Conservation (phyloP, 495 filamentous ascomycete species). For the Bathelium albidoporum region DNA sequence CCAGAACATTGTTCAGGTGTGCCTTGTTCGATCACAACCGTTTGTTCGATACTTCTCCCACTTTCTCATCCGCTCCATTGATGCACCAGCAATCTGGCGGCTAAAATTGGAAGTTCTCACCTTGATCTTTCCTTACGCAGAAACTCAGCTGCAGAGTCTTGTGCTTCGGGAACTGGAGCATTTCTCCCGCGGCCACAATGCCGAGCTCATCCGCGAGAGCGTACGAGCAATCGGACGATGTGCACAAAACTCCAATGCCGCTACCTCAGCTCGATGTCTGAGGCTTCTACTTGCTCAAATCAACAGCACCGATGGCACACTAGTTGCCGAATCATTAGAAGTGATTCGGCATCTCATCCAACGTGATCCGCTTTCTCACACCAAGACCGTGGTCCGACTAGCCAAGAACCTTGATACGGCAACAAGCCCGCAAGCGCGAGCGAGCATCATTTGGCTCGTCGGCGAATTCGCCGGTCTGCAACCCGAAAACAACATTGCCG, state of each 20-base stretch:
- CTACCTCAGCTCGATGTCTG: conserved; percentile 65
- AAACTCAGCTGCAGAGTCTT: conserved; percentile 63
- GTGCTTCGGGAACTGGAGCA: conserved; percentile 89
- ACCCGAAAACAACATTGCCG: conserved; percentile 73
- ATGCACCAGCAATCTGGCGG: conserved; percentile 74
- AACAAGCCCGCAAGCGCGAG: conserved; percentile 73
- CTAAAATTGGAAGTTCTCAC: conserved; percentile 87
- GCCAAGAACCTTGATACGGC: conserved; percentile 83
- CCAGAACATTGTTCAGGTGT: conserved; percentile 87
- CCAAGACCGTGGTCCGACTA: conserved; percentile 72
- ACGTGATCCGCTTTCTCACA: conserved; percentile 68
- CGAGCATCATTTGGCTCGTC: conserved; percentile 94
- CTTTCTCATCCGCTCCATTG: conserved; percentile 72
- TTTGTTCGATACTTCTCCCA: conserved; percentile 80
- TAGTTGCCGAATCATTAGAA: conserved; percentile 83
- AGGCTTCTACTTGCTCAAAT: conserved; percentile 74
- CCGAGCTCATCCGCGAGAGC: conserved; percentile 70
- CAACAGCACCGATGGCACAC: conserved; percentile 68
- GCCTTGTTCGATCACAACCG: conserved; percentile 55
- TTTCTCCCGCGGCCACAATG: conserved; percentile 69
- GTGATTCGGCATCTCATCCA: conserved; percentile 94
- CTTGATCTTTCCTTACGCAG: conserved; percentile 75
- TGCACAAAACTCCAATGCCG: conserved; percentile 58
- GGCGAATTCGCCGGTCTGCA: conserved; percentile 81
- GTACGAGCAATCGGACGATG: conserved; percentile 89